These are phyloP conservation scores for Globisporangium nagaii DNA, from an alignment of 352 stramenopile genomes.

Conservation along the genomic window DNA sequence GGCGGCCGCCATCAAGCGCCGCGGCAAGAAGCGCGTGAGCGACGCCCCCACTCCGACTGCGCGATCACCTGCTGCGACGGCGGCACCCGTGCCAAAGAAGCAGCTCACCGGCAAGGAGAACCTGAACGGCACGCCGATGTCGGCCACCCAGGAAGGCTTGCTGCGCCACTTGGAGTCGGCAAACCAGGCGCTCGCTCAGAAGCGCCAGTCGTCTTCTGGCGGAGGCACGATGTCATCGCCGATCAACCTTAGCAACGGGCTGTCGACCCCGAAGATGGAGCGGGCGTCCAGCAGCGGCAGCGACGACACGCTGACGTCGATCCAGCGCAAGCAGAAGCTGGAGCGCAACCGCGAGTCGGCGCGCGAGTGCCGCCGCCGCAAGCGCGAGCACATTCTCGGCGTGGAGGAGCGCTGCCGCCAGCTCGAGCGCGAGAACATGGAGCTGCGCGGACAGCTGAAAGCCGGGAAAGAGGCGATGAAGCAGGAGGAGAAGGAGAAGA, in stretches of 20 bases:
- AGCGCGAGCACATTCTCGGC: slow-evolving; percentile 79
- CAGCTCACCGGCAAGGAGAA: slow-evolving; percentile 14
- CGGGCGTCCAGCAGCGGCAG: slow-evolving; percentile 47
- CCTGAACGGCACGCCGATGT: slow-evolving; percentile 27
- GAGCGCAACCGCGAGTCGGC: slow-evolving; percentile 91
- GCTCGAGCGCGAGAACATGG: slow-evolving; percentile 89
- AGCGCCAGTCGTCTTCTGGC: slow-evolving; percentile 30
- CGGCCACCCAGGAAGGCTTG: slow-evolving; percentile 51
- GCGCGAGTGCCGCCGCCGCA: slow-evolving; percentile 86
- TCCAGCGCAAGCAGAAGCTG: slow-evolving; percentile 81
- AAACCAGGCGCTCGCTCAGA: slow-evolving; percentile 63
- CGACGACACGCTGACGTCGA: slow-evolving; percentile 31
- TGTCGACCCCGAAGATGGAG: slow-evolving; percentile 49
- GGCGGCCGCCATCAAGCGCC: slow-evolving; percentile 17
- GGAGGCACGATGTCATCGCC: slow-evolving; percentile 1
- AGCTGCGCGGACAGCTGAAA: slow-evolving; percentile 88
- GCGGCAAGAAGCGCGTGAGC: slow-evolving; percentile 53
- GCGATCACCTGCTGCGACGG: background rate
- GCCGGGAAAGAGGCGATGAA: slow-evolving; percentile 83
- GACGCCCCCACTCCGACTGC: slow-evolving; percentile 22
- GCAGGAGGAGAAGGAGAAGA: slow-evolving; percentile 82
- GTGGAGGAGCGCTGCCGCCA: slow-evolving; percentile 77
- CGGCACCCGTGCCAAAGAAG: slow-evolving; percentile 23
- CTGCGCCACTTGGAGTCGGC: slow-evolving; percentile 69
- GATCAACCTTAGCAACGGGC: background rate